These are phyloP conservation scores for Globisporangium heterothallicum DNA, from an alignment of 352 stramenopile species.

Conservation along the genomic window DNA sequence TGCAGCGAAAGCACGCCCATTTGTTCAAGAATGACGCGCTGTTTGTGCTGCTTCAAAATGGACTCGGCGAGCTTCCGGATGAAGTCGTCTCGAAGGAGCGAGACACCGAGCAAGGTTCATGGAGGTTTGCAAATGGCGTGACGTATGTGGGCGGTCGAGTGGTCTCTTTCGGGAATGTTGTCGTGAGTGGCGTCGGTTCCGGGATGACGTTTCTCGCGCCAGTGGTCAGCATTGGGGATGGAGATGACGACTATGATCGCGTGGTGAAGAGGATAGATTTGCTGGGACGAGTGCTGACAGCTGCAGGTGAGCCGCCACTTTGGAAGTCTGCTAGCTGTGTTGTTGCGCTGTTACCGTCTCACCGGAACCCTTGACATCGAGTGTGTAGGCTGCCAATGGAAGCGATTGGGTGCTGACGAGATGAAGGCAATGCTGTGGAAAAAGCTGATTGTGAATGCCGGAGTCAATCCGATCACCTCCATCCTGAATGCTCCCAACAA, in stretches of 20 bases:
- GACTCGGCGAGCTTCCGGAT: slow-evolving; percentile 35
- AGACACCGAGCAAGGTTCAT: slow-evolving; percentile 3
- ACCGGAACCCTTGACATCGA: too few species aligned
- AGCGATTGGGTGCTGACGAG: slow-evolving; percentile 28
- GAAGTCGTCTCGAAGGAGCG: not conserved
- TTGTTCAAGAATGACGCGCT: slow-evolving; percentile 42
- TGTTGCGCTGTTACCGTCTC: too few species aligned
- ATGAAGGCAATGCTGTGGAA: slow-evolving; percentile 70
- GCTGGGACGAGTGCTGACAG: slow-evolving; percentile 26
- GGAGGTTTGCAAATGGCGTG: slow-evolving; percentile 53
- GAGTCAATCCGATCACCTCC: slow-evolving; percentile 69
- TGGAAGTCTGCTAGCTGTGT: not conserved
- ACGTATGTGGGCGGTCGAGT: slow-evolving; percentile 58
- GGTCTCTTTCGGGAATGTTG: slow-evolving; percentile 32
- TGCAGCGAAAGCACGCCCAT: slow-evolving; percentile 23
- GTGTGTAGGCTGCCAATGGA: slow-evolving; percentile 34
- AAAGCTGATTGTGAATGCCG: slow-evolving; percentile 79
- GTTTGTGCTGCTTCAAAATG: slow-evolving; percentile 67
- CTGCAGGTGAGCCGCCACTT: slow-evolving; percentile 27
- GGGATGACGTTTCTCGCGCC: slow-evolving; percentile 52
- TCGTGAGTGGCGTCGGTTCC: slow-evolving; percentile 38
- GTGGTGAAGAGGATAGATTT: slow-evolving; percentile 18
- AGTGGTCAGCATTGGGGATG: slow-evolving; percentile 10
- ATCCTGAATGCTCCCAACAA: slow-evolving; percentile 53
- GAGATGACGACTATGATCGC: not conserved